phyloP scores from a whole-genome alignment of 495 filamentous ascomycete species.

The Bryoglossum gracile region DNA sequence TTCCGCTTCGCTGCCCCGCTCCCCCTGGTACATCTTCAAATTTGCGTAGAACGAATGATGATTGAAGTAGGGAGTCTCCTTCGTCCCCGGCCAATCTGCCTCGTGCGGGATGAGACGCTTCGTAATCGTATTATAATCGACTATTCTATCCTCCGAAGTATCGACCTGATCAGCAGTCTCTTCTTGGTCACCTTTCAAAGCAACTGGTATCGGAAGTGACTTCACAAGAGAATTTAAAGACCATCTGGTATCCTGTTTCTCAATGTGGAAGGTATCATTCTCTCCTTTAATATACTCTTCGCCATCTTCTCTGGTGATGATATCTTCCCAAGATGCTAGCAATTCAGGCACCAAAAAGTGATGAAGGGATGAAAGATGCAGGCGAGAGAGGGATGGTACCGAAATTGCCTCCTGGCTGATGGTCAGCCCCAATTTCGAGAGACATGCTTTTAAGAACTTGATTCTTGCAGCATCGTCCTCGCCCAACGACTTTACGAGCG shows the following conservation, averaged over 20 bases:
- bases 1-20: constrained; percentile 44
- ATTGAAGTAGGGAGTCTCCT: constrained; percentile 83
- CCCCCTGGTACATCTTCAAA: constrained; percentile 57
- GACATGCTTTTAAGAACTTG: constrained; percentile 73
- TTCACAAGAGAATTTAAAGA: constrained; percentile 48
- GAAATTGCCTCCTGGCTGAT: constrained; percentile 60
- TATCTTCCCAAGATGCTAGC: constrained; percentile 57
- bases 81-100: constrained; percentile 57
- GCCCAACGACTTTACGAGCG: constrained; percentile 60
- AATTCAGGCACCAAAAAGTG: constrained; percentile 58
- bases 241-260: constrained; percentile 54
- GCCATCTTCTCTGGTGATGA: constrained; percentile 57
- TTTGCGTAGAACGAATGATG: constrained; percentile 73
- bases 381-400: constrained; percentile 74
- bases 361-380: constrained; percentile 72
- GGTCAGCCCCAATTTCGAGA: constrained; percentile 75
- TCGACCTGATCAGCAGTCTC: constrained; percentile 29
- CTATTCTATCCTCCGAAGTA: constrained; percentile 45
- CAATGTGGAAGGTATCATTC: constrained; percentile 77
- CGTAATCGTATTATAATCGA: constrained; percentile 66
- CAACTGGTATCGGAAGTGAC: constrained; percentile 31
- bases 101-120: constrained; percentile 71
- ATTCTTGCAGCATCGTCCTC: constrained; percentile 63
- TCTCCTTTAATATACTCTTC: constrained; percentile 76
- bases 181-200: constrained; percentile 16